Conservation (phyloP, 2,329 filamentous ascomycete genomes). For the Polytolypa hystricis region DNA sequence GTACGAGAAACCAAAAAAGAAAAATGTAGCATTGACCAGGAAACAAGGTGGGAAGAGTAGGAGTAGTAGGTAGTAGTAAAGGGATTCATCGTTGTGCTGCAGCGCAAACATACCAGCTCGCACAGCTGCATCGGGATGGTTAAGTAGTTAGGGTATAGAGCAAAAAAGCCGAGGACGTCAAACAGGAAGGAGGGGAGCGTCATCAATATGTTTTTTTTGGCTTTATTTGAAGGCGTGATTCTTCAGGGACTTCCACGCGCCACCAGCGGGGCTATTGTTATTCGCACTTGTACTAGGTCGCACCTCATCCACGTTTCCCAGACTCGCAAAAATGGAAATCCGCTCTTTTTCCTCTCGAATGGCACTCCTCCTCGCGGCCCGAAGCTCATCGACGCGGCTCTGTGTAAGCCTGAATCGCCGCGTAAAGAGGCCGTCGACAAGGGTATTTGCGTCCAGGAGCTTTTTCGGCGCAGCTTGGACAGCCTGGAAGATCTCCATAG, state of each 20-base stretch:
- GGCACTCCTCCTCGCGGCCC: conserved; percentile 53
- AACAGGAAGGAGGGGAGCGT: too few relatives aligned
- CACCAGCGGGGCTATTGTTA: conserved; percentile 6
- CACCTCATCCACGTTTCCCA: conserved; percentile 5
- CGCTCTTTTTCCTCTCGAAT: conserved; percentile 32
- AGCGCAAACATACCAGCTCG: too few relatives aligned
- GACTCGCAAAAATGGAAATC: conserved; percentile 22
- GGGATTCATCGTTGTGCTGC: too few relatives aligned
- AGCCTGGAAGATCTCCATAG: conserved; percentile 92
- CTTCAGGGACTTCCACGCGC: conserved; percentile 11
- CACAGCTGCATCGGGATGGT: too few relatives aligned
- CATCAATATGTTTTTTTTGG: too few relatives aligned
- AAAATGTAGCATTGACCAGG: neutral
- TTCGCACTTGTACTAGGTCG: conserved; percentile 6
- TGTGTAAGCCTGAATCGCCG: conserved; percentile 72
- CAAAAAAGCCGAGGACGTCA: too few relatives aligned
- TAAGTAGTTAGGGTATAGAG: conserved; percentile 1
- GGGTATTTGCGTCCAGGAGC: conserved; percentile 66
- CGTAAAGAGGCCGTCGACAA: conserved; percentile 76
- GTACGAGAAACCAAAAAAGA: neutral
- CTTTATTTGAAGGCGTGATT: conserved; percentile 16
- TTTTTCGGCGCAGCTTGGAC: conserved; percentile 77
- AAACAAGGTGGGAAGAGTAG: conserved; percentile 2
- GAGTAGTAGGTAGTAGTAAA: neutral
- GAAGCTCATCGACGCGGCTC: conserved; percentile 64